These are phyloP conservation scores for Acanthamoeba lenticulata DNA, from an alignment of 208 protist species.

Conservation along the genomic window DNA sequence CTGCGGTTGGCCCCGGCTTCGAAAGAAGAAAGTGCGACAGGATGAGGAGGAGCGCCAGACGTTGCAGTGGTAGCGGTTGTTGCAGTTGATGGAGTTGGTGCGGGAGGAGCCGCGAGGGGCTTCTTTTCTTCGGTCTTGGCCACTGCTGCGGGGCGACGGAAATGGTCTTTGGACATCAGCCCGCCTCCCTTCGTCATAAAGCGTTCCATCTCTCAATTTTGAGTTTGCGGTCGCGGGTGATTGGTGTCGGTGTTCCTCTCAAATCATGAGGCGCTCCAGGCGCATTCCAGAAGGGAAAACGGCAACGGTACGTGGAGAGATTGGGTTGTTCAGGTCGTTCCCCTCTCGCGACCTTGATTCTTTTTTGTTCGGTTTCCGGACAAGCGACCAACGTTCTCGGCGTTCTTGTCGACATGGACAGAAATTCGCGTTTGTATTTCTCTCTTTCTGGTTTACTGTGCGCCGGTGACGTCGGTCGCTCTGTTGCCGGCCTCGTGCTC, in stretches of 20 bases:
- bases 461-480: not conserved
- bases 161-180: slow-evolving; percentile 21
- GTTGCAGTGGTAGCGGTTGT: not conserved
- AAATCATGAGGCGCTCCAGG: too few species aligned
- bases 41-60: not conserved
- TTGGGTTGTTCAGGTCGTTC: too few species aligned
- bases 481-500: not conserved
- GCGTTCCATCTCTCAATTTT: not conserved
- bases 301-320: too few species aligned
- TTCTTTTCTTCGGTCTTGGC: not conserved
- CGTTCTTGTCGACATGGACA: too few species aligned
- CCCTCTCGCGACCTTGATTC: too few species aligned
- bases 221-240: not conserved
- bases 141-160: not conserved
- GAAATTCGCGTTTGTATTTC: too few species aligned
- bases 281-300: too few species aligned
- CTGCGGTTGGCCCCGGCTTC: not conserved
- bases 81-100: not conserved
- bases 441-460: too few species aligned
- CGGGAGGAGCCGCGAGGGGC: not conserved
- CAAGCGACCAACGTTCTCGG: too few species aligned
- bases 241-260: not conserved
- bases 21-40: not conserved
- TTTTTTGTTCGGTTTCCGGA: too few species aligned
- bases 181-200: slow-evolving; percentile 7